Conservation (phyloP, 371 early-diverging fungal species). For the Mucor mucedo region DNA sequence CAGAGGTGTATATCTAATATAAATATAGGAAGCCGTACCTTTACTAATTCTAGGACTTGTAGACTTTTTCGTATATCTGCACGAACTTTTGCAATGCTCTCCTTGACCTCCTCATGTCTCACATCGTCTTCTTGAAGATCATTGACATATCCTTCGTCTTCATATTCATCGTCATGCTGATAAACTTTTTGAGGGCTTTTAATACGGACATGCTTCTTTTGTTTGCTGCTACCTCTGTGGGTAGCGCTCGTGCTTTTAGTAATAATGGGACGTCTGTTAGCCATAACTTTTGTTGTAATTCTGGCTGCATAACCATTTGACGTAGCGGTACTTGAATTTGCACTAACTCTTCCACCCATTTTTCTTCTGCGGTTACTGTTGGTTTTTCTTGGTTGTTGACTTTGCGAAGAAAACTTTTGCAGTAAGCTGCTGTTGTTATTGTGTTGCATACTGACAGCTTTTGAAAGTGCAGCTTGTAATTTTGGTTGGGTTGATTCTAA, state of each 20-base stretch:
- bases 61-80: constrained; percentile 64
- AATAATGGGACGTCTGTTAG: constrained; percentile 20
- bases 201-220: constrained; percentile 12
- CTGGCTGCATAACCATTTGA: constrained; percentile 26
- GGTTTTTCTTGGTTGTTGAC: constrained; percentile 10
- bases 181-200: constrained; percentile 7
- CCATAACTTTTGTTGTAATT: constrained; percentile 21
- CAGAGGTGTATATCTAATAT: no score
- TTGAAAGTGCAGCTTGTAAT: constrained; percentile 22
- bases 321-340: constrained; percentile 14
- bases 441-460: constrained; percentile 3
- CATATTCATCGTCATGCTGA: constrained; percentile 15
- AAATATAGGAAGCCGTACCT: constrained; percentile 25
- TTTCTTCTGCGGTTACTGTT: constrained; percentile 6
- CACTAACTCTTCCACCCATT: constrained; percentile 6
- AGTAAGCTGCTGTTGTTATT: constrained; percentile 1
- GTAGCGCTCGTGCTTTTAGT: constrained; percentile 29
- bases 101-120: constrained; percentile 51
- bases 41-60: constrained; percentile 54
- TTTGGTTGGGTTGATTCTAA: constrained; percentile 29
- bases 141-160: constrained; percentile 34
- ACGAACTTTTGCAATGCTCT: constrained; percentile 67
- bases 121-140: constrained; percentile 38
- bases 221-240: constrained; percentile 1
- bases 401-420: constrained; percentile 14